Percentiles rank a stretch among this genome's conserved stretches.
phyloP scores from a whole-genome alignment of 495 filamentous ascomycete genomes.

The Penicillium paradoxum region DNA sequence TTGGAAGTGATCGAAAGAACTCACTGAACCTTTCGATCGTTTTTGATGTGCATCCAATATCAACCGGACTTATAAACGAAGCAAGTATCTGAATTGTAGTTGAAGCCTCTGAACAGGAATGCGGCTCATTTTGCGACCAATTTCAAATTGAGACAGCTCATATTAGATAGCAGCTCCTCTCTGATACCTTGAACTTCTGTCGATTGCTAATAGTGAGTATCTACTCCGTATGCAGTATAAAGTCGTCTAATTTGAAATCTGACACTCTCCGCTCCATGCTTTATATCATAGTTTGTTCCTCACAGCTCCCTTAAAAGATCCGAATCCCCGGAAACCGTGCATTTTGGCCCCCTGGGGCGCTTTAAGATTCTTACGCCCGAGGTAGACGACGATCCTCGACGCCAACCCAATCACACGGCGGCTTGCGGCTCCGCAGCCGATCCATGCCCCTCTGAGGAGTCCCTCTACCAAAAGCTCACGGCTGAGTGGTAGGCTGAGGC shows the following conservation, averaged over 20 bases:
- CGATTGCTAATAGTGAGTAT: neutral
- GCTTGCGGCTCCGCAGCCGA: neutral
- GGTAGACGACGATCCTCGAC: neutral
- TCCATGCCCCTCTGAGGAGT: neutral
- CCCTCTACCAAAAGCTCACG: neutral
- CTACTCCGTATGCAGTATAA: too few relatives aligned
- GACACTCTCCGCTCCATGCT: neutral
- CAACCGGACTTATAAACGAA: too few relatives aligned
- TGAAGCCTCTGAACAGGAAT: neutral
- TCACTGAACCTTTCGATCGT: too few relatives aligned
- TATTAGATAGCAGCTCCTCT: neutral
- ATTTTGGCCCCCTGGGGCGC: neutral
- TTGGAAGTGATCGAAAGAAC: too few relatives aligned
- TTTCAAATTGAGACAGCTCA: neutral
- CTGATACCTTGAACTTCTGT: neutral
- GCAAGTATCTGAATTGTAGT: too few relatives aligned
- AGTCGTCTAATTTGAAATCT: too few relatives aligned
- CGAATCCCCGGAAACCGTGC: too few relatives aligned
- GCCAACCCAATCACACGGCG: neutral
- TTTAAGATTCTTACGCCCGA: constrained; percentile 1
- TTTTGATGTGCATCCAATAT: too few relatives aligned
- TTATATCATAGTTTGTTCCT: too few relatives aligned
- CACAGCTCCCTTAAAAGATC: too few relatives aligned
- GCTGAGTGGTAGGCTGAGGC: neutral
- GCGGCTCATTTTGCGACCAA: neutral